Evolutionary conservation across 805 yeast genomes (phyloP).

Genomic region (Suhomyces sp.): DNA sequence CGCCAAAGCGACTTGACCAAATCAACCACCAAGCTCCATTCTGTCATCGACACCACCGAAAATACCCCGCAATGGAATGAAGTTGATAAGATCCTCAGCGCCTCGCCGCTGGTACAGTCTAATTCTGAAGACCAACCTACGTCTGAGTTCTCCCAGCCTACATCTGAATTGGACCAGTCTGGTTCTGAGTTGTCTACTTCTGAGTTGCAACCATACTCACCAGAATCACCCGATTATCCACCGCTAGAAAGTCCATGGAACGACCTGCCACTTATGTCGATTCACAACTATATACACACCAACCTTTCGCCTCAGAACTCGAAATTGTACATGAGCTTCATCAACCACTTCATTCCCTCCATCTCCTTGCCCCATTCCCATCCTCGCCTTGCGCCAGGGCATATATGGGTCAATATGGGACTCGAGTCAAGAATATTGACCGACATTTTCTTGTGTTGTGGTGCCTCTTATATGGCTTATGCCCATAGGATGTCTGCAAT

Average conservation of each 20-base stretch:
- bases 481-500: background rate
- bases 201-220: background rate
- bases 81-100: background rate
- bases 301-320: conserved; percentile 6
- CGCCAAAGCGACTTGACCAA: conserved; percentile 1
- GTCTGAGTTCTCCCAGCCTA: background rate
- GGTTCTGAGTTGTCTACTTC: background rate
- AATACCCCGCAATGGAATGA: background rate
- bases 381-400: conserved; percentile 13
- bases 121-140: background rate
- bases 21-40: background rate
- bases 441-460: conserved; percentile 30
- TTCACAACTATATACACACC: conserved; percentile 7
- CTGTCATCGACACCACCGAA: background rate
- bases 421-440: conserved; percentile 58
- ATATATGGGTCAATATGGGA: conserved; percentile 43
- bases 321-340: conserved; percentile 11
- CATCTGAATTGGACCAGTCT: background rate
- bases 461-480: conserved; percentile 7
- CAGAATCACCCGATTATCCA: background rate
- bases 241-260: background rate
- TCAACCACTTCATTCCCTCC: conserved; percentile 12
- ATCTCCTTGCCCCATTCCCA: conserved; percentile 15
- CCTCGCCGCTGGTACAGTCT: background rate
- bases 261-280: background rate